Percentiles rank a stretch among this genome's conserved stretches.
Conservation (phyloP, 192 early-diverging fungal species). For the Piromyces finnis region DNA sequence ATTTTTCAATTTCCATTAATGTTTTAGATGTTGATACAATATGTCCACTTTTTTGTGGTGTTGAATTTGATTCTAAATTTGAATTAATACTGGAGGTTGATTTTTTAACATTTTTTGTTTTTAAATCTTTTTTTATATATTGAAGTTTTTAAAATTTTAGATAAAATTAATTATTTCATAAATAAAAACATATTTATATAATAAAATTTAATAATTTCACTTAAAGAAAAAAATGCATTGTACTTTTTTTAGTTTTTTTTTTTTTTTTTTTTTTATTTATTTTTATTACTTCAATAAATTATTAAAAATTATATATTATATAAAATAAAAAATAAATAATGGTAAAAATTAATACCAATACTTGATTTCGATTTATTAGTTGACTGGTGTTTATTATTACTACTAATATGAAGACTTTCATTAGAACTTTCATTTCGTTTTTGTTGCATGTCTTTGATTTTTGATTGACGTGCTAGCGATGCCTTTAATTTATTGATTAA, state of each 20-base stretch:
- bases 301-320: too few relatives aligned
- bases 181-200: too few relatives aligned
- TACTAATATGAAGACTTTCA: neutral
- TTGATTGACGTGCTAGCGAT: neutral
- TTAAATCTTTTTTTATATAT: neutral
- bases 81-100: neutral
- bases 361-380: neutral
- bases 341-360: neutral
- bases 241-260: too few relatives aligned
- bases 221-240: too few relatives aligned
- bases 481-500: too few relatives aligned
- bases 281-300: too few relatives aligned
- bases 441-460: neutral
- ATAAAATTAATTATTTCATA: too few relatives aligned
- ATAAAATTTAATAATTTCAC: too few relatives aligned
- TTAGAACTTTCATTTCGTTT: neutral
- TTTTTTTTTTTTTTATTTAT: too few relatives aligned
- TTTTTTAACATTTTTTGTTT: neutral
- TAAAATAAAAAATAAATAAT: too few relatives aligned
- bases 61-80: neutral
- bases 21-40: neutral
- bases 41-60: neutral
- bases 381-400: neutral
- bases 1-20: neutral
- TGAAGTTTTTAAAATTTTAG: too few relatives aligned